These are phyloP conservation scores for Peronosclerospora sorghi DNA, from an alignment of 352 stramenopile genomes.

Conservation along the genomic window DNA sequence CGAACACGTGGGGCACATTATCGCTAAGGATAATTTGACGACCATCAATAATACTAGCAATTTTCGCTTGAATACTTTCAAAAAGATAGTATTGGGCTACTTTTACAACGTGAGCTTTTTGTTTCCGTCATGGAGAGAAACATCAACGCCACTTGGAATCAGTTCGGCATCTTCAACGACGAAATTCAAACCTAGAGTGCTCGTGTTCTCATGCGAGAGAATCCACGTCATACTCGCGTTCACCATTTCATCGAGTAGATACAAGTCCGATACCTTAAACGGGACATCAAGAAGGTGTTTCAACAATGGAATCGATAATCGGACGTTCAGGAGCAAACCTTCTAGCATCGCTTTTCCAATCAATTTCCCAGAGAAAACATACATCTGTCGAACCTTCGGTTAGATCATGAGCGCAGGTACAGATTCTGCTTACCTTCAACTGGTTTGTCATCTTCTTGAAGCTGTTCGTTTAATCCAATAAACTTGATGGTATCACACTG, in stretches of 20 bases:
- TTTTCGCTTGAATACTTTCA: constrained; percentile 82
- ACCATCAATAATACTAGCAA: constrained; percentile 69
- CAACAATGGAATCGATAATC: constrained; percentile 46
- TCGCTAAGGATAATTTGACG: constrained; percentile 94
- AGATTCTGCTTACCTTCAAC: constrained; percentile 24
- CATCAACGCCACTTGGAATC: constrained; percentile 41
- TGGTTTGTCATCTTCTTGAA: constrained; percentile 14
- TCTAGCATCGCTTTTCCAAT: constrained; percentile 63
- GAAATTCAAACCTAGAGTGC: constrained; percentile 56
- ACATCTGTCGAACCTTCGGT: constrained; percentile 29
- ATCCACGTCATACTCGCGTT: constrained; percentile 58
- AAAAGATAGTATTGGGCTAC: constrained; percentile 93
- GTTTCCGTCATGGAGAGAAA: constrained; percentile 89
- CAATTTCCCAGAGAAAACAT: constrained; percentile 72
- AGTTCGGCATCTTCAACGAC: constrained; percentile 44
- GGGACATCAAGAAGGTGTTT: constrained; percentile 60
- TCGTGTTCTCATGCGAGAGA: constrained; percentile 37
- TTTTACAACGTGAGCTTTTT: constrained; percentile 87
- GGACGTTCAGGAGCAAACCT: constrained; percentile 66
- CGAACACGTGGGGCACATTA: constrained; percentile 93
- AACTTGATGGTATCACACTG: constrained; percentile 21
- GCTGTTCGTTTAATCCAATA: constrained; percentile 55
- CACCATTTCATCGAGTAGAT: constrained; percentile 59
- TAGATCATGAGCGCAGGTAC: neutral
- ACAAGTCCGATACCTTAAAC: constrained; percentile 47